Conservation (phyloP, 768 basidiomycete species). For the Ramaria sp. region DNA sequence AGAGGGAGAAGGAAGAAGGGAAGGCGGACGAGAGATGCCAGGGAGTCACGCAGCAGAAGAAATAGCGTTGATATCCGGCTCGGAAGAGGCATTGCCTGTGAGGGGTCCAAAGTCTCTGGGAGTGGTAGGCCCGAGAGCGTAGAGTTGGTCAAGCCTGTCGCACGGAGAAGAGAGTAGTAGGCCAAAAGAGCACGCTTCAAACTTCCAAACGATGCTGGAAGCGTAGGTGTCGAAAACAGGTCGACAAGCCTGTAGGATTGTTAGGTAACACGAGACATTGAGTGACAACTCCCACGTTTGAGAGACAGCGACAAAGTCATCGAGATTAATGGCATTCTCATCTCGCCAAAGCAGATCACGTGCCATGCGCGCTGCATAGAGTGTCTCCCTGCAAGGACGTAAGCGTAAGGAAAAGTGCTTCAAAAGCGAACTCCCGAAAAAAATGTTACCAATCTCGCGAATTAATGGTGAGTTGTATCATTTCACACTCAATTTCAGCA, state of each 20-base stretch:
- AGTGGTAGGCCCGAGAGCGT: slow-evolving; percentile 78
- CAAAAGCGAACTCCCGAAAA: too few species aligned
- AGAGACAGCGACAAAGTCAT: slow-evolving; percentile 73
- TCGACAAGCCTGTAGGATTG: slow-evolving; percentile 62
- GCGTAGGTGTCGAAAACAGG: slow-evolving; percentile 63
- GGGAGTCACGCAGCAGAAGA: slow-evolving; percentile 67
- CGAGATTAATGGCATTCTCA: slow-evolving; percentile 63
- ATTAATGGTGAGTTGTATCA: slow-evolving; percentile 76
- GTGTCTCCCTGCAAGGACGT: slow-evolving; percentile 57
- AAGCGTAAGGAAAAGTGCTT: not conserved
- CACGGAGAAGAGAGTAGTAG: slow-evolving; percentile 80
- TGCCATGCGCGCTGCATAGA: slow-evolving; percentile 87
- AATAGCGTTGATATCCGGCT: slow-evolving; percentile 73
- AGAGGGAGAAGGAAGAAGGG: slow-evolving; percentile 89
- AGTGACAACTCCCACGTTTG: slow-evolving; percentile 63
- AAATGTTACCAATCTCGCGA: slow-evolving; percentile 95
- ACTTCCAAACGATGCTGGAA: slow-evolving; percentile 44
- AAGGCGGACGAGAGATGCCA: slow-evolving; percentile 57
- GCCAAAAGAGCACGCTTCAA: slow-evolving; percentile 65
- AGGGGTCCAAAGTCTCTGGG: slow-evolving; percentile 74
- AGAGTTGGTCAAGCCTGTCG: slow-evolving; percentile 75
- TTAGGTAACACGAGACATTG: slow-evolving; percentile 3
- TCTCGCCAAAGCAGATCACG: slow-evolving; percentile 87
- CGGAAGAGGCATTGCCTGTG: slow-evolving; percentile 61
- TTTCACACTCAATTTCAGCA: slow-evolving; percentile 52